Base-by-base conservation (phyloP, 345 rosid genomes). In the Bretschneidera sinensis region DNA sequence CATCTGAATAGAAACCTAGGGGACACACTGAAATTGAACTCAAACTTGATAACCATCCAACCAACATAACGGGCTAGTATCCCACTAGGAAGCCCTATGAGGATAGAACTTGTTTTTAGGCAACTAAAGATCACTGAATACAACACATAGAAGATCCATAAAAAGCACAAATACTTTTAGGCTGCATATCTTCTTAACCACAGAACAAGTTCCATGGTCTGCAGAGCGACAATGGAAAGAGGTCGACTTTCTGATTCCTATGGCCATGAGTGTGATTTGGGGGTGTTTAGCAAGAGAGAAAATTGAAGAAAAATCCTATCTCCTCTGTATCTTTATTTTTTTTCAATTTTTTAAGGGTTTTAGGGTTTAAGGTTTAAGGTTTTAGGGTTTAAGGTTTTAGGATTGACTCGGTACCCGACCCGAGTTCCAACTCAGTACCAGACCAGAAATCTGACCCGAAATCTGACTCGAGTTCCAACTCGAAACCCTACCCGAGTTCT, bases 191-290 rank as follows among this genome's bases (percentile, higher is more conserved):
- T n/a, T 78, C 88, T 20, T 92, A 84, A 59, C 71, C 82, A 7
- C 79, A 68, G 24, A 67, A 59, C 50, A 83, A 77, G 71, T 62
- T 78, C 62, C 54, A 63, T 54, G 87, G 79, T 69, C 20, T 71
- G 65, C 75, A 70, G 64, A 58, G 43, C 17, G 79, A 73, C 51
- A 80, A 85, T 94, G 85, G 96, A 94, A 68, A 74, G 88, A 62
- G 99, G 99, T 21, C 78, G 99, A 52, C 79, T 94, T 65, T 57
- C n/a, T n/a, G n/a, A n/a, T n/a, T n/a, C n/a, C n/a, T n/a, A n/a
- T n/a, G n/a, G n/a, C n/a, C n/a, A n/a, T n/a, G n/a, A n/a, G n/a
- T n/a, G n/a, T n/a, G n/a, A n/a, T n/a, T n/a, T n/a, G n/a, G n/a
- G n/a, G n/a, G n/a, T n/a, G n/a, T n/a, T n/a, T n/a, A n/a, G n/a